Base-by-base conservation (phyloP, 257 asterid genomes). In the Rehmannia glutinosa region DNA sequence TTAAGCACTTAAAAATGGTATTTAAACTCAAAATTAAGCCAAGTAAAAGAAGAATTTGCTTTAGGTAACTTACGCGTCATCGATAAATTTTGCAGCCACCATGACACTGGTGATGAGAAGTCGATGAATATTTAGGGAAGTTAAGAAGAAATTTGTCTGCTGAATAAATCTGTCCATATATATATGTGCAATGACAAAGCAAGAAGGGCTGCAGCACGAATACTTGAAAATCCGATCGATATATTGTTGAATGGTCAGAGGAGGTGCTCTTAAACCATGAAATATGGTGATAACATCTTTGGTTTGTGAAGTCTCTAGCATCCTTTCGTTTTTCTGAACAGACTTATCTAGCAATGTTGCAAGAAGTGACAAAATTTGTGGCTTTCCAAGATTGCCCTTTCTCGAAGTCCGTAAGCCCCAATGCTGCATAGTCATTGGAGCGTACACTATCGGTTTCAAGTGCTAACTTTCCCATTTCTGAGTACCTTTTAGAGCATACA, bases 191-290 rank as follows among this genome's bases (percentile, higher is more conserved):
- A 90, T 72, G 17, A 90, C 78, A 21, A 90, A 86, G 86, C 99
- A 93, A 10, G 97, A 85, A 4, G 97, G 91, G 79, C 97, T 93
- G 88, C 97, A 93, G 74, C 89, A 71, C 0, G 97, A 75, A 35
- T 93, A 93, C 87, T 90, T 93, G 41, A 82, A 90, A 60, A 93
- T 91, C 53, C 97, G 90, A 56, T 86, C 92, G 32, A 93, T 70
- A 62, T 93, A 93, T 56, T 81, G 95, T 70, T 75, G 85, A 75
- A 93, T 81, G 77, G 82, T 75, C 7, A 93, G 71, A 24, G 95
- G 64, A 19, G 99, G 97, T 25, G 95, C 89, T 57, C 85, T 81
- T 66, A 84, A 76, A 49, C 99, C 97, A 49, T 93, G 97, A 75
- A 88, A 93, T 30, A 93, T 41, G 10, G 97, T 83, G 50, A 86